Evolutionary conservation across 495 filamentous ascomycete genomes (phyloP).

Genomic region (Aspergillus nanangensis): DNA sequence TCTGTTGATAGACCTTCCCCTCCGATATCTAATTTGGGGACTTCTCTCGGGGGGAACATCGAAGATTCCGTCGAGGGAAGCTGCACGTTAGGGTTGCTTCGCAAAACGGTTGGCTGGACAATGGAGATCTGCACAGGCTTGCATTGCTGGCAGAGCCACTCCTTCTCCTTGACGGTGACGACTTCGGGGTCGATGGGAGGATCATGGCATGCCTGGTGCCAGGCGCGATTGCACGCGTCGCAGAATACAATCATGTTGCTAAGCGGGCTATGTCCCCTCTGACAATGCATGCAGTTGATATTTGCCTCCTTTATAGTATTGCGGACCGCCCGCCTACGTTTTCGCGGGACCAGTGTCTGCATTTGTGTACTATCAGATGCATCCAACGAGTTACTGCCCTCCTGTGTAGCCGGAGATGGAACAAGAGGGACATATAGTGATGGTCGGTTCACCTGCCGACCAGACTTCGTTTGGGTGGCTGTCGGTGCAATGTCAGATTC

Average conservation of each 20-base stretch:
- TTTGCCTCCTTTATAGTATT: constrained; percentile 35
- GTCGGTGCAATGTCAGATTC: constrained; percentile 47
- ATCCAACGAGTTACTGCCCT: constrained; percentile 30
- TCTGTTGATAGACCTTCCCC: constrained; percentile 21
- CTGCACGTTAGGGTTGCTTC: constrained; percentile 18
- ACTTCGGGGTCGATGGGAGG: constrained; percentile 71
- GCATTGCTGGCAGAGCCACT: constrained; percentile 80
- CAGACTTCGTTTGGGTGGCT: constrained; percentile 74
- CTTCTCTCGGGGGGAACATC: constrained; percentile 4
- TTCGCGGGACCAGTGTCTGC: constrained; percentile 22
- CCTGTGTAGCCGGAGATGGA: constrained; percentile 16
- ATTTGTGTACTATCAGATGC: constrained; percentile 31
- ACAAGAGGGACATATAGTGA: constrained; percentile 61
- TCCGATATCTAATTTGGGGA: constrained; percentile 19
- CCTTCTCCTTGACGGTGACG: constrained; percentile 57
- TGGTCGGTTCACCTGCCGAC: constrained; percentile 74
- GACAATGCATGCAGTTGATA: constrained; percentile 70
- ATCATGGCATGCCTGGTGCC: constrained; percentile 90
- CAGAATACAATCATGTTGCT: constrained; percentile 93
- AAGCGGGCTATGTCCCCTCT: constrained; percentile 66
- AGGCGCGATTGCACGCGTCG: constrained; percentile 81
- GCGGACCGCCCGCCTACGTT: constrained; percentile 40
- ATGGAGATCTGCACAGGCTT: constrained; percentile 33
- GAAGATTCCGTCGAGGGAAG: no score
- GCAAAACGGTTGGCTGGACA: constrained; percentile 16